Percentiles rank a stretch among this genome's conserved stretches.
Conservation (phyloP, 2,329 filamentous ascomycete species). For the Penicillium sp. region DNA sequence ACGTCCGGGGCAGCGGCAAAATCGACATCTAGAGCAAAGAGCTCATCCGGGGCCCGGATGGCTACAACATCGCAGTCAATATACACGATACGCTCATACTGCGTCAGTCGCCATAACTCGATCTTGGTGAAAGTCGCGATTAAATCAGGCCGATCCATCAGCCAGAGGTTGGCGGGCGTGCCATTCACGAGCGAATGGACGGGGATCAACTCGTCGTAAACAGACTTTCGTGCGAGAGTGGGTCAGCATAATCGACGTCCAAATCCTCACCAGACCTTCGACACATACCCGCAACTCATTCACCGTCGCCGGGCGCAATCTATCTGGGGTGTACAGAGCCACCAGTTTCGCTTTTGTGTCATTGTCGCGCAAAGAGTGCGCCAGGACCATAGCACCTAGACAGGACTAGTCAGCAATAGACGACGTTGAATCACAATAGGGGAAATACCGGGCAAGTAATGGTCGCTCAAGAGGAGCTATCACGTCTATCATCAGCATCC, state of each 20-base stretch:
- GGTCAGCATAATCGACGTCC: slow-evolving; percentile 4
- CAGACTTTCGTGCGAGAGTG: slow-evolving; percentile 48
- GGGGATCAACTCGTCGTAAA: slow-evolving; percentile 85
- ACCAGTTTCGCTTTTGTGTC: slow-evolving; percentile 81
- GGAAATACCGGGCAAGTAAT: slow-evolving; percentile 75
- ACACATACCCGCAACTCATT: slow-evolving; percentile 64
- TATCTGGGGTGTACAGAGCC: slow-evolving; percentile 74
- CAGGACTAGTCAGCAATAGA: slow-evolving; percentile 4
- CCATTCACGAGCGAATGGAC: slow-evolving; percentile 73
- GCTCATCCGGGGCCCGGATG: slow-evolving; percentile 82
- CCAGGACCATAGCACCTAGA: slow-evolving; percentile 82
- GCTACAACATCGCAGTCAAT: slow-evolving; percentile 92
- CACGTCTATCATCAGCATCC: neutral
- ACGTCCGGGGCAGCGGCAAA: slow-evolving; percentile 83
- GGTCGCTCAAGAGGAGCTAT: slow-evolving; percentile 86
- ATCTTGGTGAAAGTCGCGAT: slow-evolving; percentile 96
- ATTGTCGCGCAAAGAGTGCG: slow-evolving; percentile 88
- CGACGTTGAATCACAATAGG: too few relatives aligned
- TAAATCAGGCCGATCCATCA: slow-evolving; percentile 88
- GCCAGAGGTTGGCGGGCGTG: slow-evolving; percentile 71
- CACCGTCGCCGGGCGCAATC: slow-evolving; percentile 67
- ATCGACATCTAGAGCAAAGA: slow-evolving; percentile 61
- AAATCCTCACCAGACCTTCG: neutral
- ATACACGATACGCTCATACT: slow-evolving; percentile 90
- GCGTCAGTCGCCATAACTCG: slow-evolving; percentile 81